Percentiles rank a stretch among this genome's conserved stretches.
phyloP scores from a whole-genome alignment of 108 stramenopile species.

The Skeletonema menzelii region DNA sequence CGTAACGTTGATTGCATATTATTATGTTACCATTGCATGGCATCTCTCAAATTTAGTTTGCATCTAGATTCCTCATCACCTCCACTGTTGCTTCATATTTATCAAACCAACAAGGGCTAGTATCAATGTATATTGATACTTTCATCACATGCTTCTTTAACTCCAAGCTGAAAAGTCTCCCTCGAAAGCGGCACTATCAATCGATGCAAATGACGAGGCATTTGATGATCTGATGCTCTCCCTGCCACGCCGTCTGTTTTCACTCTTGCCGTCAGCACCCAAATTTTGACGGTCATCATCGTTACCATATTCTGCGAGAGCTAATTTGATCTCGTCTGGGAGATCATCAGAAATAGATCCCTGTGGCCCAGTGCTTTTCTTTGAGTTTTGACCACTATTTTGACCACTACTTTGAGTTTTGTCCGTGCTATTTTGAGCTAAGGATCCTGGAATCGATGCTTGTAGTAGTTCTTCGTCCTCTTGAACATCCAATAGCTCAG shows the following conservation, averaged over 20 bases:
- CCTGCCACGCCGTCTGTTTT: background rate
- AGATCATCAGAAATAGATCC: background rate
- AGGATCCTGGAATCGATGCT: background rate
- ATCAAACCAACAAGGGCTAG: background rate
- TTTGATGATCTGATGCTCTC: background rate
- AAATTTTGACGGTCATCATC: background rate
- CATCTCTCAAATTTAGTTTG: background rate
- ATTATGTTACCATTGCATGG: no score
- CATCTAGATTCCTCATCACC: no score
- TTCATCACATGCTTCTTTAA: background rate
- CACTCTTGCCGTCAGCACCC: background rate
- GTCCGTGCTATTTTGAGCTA: background rate
- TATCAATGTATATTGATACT: background rate
- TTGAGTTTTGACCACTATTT: background rate
- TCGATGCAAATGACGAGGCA: background rate
- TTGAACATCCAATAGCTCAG: background rate
- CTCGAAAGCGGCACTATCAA: background rate
- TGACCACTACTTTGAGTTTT: background rate
- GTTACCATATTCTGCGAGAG: background rate
- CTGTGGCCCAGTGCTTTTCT: background rate
- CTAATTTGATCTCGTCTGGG: background rate
- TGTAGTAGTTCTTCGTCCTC: background rate
- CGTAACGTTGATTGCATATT: background rate
- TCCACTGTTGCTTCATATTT: no score
- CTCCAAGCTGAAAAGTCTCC: constrained; percentile 23